Conservation (phyloP, 129 eudicot species). For the Silybum marianum region DNA sequence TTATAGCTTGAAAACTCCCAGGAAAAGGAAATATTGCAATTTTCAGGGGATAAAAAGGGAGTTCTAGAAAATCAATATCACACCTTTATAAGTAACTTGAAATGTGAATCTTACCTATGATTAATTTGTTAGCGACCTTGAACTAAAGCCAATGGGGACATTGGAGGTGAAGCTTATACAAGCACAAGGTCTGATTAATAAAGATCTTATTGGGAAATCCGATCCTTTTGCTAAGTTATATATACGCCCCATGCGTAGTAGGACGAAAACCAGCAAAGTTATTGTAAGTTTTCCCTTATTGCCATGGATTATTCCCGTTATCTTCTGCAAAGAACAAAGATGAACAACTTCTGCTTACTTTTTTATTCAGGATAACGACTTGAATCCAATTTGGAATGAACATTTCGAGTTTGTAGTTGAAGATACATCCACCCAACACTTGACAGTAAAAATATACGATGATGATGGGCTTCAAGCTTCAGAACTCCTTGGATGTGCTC, state of each 20-base stretch:
- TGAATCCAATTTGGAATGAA: constrained; percentile 98
- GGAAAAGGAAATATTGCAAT: neutral
- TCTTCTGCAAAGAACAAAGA: neutral
- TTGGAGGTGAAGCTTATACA: constrained; percentile 97
- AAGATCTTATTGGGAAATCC: constrained; percentile 92
- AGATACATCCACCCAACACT: constrained; percentile 80
- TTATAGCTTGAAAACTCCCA: neutral
- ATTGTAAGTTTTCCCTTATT: constrained; percentile 60
- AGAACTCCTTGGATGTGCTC: constrained; percentile 90
- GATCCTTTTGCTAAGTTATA: constrained; percentile 90
- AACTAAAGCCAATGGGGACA: constrained; percentile 84
- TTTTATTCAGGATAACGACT: constrained; percentile 66
- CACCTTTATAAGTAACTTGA: neutral
- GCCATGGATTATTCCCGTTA: neutral
- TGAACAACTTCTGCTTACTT: constrained; percentile 5
- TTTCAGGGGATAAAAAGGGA: neutral
- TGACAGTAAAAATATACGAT: constrained; percentile 82
- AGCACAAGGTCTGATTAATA: constrained; percentile 84
- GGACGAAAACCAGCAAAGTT: constrained; percentile 74
- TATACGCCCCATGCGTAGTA: constrained; percentile 68
- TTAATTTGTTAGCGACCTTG: constrained; percentile 61
- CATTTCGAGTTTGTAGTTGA: constrained; percentile 93
- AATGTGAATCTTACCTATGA: constrained; percentile 3
- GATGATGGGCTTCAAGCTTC: constrained; percentile 88
- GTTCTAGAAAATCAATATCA: constrained; percentile 6